Conservation (phyloP, 1,284 basidiomycete species). For the Cutaneotrichosporon sp. region DNA sequence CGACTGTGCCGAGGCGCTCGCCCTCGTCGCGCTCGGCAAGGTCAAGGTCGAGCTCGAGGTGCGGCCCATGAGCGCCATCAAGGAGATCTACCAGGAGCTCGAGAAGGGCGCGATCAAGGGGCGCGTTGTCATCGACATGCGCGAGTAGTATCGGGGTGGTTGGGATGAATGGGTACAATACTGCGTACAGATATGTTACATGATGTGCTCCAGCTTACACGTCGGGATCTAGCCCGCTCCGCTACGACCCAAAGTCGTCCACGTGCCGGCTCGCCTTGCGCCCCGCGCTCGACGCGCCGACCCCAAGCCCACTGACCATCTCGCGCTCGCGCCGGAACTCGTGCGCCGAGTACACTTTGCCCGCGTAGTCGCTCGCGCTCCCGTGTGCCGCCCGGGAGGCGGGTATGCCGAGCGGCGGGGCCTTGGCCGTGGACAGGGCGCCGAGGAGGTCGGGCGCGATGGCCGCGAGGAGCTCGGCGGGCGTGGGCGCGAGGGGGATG, state of each 20-base stretch:
- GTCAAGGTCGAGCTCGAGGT: constrained; percentile 3
- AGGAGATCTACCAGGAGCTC: not conserved
- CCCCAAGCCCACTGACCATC: constrained; percentile 20
- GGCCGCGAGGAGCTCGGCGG: constrained; percentile 15
- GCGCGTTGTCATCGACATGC: constrained; percentile 7
- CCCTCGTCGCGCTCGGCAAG: not conserved
- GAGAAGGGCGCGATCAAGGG: not conserved
- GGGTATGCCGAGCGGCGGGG: constrained; percentile 24
- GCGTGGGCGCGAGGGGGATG: constrained; percentile 4
- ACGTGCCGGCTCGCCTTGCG: constrained; percentile 27
- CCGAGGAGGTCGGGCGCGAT: constrained; percentile 21
- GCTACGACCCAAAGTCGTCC: constrained; percentile 22
- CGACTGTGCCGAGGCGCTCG: not conserved
- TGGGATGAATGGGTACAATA: not conserved
- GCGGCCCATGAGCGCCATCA: not conserved
- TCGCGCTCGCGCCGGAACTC: constrained; percentile 28
- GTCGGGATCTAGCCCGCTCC: too few species aligned
- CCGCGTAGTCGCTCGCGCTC: constrained; percentile 23
- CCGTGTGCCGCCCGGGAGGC: constrained; percentile 9
- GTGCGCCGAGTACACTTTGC: constrained; percentile 30
- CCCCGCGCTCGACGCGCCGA: constrained; percentile 21
- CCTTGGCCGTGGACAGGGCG: constrained; percentile 12
- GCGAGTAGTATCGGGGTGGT: not conserved
- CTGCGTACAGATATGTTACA: not conserved
- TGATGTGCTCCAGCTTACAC: too few species aligned